Evolutionary conservation across 495 filamentous ascomycete species (phyloP).

Genomic region (Tetracladium setigerum): DNA sequence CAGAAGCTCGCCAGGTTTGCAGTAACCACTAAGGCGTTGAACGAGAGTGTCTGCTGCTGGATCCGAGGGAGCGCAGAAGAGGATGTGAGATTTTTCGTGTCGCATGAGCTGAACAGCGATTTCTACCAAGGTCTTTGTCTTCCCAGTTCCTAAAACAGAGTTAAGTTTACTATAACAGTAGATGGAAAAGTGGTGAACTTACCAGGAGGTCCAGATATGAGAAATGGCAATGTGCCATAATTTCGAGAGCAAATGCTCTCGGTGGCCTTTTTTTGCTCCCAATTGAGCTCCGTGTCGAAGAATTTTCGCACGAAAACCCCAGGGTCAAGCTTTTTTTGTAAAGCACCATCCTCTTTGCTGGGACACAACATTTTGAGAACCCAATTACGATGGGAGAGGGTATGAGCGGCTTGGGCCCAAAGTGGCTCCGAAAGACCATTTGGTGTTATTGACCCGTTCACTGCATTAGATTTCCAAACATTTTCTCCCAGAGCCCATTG

Average conservation of each 20-base stretch:
- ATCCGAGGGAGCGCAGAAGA: constrained; percentile 50
- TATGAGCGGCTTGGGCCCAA: too few relatives aligned
- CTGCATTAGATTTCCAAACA: not conserved
- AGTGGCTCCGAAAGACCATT: too few relatives aligned
- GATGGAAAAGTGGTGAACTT: too few relatives aligned
- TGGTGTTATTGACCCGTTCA: not conserved
- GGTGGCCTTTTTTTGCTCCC: constrained; percentile 42
- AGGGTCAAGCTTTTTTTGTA: constrained; percentile 31
- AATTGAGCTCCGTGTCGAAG: constrained; percentile 39
- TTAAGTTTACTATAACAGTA: too few relatives aligned
- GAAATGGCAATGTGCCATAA: constrained; percentile 42
- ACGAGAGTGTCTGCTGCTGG: constrained; percentile 46
- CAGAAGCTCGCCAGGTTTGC: constrained; percentile 34
- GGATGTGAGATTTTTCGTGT: constrained; percentile 31
- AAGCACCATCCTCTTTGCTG: constrained; percentile 27
- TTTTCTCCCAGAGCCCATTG: constrained; percentile 17
- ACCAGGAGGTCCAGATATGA: constrained; percentile 43
- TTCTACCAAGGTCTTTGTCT: constrained; percentile 49
- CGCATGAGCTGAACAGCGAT: constrained; percentile 28
- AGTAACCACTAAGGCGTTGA: constrained; percentile 32
- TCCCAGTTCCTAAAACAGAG: constrained; percentile 34
- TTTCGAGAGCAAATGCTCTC: constrained; percentile 33
- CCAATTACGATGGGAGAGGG: constrained; percentile 21
- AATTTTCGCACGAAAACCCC: constrained; percentile 23
- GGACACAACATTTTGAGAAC: constrained; percentile 44